Base-by-base conservation (phyloP, 805 yeast genomes). In the Peterozyma xylosa region DNA sequence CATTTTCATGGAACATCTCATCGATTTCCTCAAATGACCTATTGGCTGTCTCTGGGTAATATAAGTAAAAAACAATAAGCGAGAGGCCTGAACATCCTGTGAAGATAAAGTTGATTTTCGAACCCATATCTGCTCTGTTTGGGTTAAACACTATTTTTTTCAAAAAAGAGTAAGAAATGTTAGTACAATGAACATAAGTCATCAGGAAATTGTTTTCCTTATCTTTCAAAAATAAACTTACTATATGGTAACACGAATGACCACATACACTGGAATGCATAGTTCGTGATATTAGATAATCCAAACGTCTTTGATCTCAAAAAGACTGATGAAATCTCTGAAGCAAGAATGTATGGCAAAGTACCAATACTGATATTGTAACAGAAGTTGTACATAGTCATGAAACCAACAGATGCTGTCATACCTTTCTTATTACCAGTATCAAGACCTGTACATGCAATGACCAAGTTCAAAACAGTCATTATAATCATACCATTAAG, bases 11-110 rank as follows among this genome's bases (percentile, higher is more conserved):
- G 58, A 78, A 80, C 62, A 79, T 60, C 42, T 63, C 60, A 58
- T 78, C 84, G 54, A 80, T 62, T 53, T 80, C 85, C 39, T 77
- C 80, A 53, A 66, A 77, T 0, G 84, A 75, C 56, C 79, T 67
- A 40, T 69, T 72, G 50, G 66, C 66, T 21, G 82, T 73, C 57
- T 80, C 86, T 7, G 86, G 86, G 41, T 77, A 62, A 39, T 74
- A 69, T 57, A 74, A 71, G 56, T 60, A 69, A 33, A 66, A 58
- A 76, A 78, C 74, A 35, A 62, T 47, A 9, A 67, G 14, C 17
- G 63, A 53, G 10, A 59, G 2, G 5, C 62, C 35, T 15, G 62
- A 55, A 11, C 55, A 52, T 0, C 67, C 78, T 38, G 68, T 71
- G 67, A 74, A 66, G 45, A 74, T 61, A 51, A 69, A 71, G 2